phyloP scores from a whole-genome alignment of 257 asterid genomes.

The Ajuga chamaepitys region DNA sequence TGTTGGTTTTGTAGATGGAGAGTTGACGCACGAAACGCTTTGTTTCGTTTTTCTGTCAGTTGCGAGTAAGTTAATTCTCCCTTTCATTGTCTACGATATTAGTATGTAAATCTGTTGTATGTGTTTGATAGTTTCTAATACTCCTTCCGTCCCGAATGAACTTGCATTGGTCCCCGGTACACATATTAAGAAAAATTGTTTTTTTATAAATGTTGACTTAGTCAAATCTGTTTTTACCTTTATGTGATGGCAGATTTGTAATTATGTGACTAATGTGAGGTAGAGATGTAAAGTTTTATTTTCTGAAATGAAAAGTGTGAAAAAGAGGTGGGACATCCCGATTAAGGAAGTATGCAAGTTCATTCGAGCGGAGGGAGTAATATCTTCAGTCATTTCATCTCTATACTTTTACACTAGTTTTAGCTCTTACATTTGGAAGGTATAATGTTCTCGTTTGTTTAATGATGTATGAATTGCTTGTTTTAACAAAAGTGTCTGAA shows the following conservation, averaged over 20 bases:
- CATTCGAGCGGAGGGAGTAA: too few relatives aligned
- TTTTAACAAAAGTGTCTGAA: neutral
- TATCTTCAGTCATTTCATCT: neutral
- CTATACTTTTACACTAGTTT: neutral
- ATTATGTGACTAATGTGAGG: too few relatives aligned
- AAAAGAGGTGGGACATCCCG: too few relatives aligned
- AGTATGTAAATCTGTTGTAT: neutral
- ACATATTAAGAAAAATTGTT: too few relatives aligned
- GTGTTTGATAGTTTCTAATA: neutral
- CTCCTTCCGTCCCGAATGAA: too few relatives aligned
- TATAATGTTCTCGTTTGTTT: neutral
- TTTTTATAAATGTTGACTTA: too few relatives aligned
- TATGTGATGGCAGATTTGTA: too few relatives aligned
- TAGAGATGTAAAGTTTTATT: too few relatives aligned
- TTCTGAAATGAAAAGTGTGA: too few relatives aligned
- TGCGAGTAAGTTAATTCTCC: constrained; percentile 50
- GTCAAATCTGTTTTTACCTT: too few relatives aligned
- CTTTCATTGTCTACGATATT: neutral
- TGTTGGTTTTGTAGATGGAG: constrained; percentile 79
- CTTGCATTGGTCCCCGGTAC: too few relatives aligned
- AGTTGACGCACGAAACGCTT: constrained; percentile 72
- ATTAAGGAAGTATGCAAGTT: too few relatives aligned
- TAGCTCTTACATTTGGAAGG: neutral
- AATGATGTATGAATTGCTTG: neutral
- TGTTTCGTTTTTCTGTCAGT: constrained; percentile 64